These are phyloP conservation scores for Nakaseomyces uthaithaninus DNA, from an alignment of 1,139 yeast genomes.

Conservation along the genomic window DNA sequence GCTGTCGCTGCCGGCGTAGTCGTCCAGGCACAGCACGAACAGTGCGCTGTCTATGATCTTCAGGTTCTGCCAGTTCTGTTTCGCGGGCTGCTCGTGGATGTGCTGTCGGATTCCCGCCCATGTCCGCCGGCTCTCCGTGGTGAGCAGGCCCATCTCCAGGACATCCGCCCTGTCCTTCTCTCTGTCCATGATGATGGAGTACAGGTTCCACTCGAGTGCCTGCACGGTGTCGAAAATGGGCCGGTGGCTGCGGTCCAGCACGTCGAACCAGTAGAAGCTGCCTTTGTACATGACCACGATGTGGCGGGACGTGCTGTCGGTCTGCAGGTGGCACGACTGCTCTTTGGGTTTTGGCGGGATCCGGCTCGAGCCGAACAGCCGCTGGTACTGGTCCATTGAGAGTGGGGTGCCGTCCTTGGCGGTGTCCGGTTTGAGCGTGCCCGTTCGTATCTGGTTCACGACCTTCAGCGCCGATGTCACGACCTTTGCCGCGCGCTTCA, in stretches of 20 bases:
- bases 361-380: slow-evolving; percentile 74
- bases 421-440: slow-evolving; percentile 63
- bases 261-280: slow-evolving; percentile 88
- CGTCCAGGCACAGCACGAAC: slow-evolving; percentile 72
- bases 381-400: slow-evolving; percentile 82
- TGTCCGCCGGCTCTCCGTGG: slow-evolving; percentile 73
- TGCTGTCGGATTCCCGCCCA: slow-evolving; percentile 67
- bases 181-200: slow-evolving; percentile 51
- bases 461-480: slow-evolving; percentile 68
- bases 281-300: slow-evolving; percentile 72
- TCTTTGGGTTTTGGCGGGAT: slow-evolving; percentile 64
- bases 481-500: slow-evolving; percentile 68
- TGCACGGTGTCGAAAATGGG: slow-evolving; percentile 54
- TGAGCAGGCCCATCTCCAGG: slow-evolving; percentile 78
- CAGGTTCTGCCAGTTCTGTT: slow-evolving; percentile 56
- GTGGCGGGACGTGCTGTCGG: slow-evolving; percentile 63
- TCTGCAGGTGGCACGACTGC: slow-evolving; percentile 59
- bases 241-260: slow-evolving; percentile 60
- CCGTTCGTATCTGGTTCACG: slow-evolving; percentile 64
- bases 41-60: slow-evolving; percentile 68
- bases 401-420: slow-evolving; percentile 55
- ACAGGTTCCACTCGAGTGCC: slow-evolving; percentile 63
- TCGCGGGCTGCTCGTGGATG: slow-evolving; percentile 35
- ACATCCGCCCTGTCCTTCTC: slow-evolving; percentile 34
- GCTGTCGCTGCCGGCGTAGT: slow-evolving; percentile 54